Percentiles rank a stretch among this genome's conserved stretches.
phyloP scores from a whole-genome alignment of 495 filamentous ascomycete species.

The Viridothelium virens region DNA sequence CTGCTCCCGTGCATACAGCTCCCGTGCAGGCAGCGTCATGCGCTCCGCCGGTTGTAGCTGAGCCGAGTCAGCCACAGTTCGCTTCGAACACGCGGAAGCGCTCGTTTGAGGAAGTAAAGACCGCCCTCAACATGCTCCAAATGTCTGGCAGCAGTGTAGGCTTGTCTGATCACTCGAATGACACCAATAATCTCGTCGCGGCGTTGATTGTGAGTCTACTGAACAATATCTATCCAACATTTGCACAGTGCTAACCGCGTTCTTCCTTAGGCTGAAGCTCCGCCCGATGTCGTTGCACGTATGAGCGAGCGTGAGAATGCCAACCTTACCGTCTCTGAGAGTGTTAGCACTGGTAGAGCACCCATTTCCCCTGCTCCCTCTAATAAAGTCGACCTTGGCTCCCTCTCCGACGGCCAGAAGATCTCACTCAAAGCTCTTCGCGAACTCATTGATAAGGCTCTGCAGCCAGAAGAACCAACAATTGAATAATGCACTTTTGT shows the following conservation, averaged over 20 bases:
- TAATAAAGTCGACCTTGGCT: background rate
- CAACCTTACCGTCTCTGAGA: background rate
- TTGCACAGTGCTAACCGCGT: too few species aligned
- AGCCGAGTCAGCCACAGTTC: background rate
- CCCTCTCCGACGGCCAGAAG: background rate
- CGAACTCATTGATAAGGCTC: background rate
- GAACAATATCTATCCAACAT: too few species aligned
- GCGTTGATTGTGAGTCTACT: background rate
- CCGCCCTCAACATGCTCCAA: constrained; percentile 49
- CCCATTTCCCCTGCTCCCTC: background rate
- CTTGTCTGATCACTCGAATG: background rate
- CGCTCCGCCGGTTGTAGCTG: background rate
- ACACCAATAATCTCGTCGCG: background rate
- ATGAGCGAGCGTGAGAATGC: background rate
- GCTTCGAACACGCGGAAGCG: constrained; percentile 1
- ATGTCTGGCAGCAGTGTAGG: constrained; percentile 22
- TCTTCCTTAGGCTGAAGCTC: background rate
- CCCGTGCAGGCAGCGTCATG: too few species aligned
- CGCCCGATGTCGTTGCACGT: background rate
- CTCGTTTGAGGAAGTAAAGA: constrained; percentile 43
- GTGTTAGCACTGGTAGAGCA: too few species aligned
- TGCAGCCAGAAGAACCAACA: too few species aligned
- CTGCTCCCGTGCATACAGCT: too few species aligned
- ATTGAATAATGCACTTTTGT: too few species aligned
- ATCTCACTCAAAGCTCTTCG: background rate